Evolutionary conservation across 1,139 yeast species (phyloP).

Genomic region (Hyphopichia buzzinii): DNA sequence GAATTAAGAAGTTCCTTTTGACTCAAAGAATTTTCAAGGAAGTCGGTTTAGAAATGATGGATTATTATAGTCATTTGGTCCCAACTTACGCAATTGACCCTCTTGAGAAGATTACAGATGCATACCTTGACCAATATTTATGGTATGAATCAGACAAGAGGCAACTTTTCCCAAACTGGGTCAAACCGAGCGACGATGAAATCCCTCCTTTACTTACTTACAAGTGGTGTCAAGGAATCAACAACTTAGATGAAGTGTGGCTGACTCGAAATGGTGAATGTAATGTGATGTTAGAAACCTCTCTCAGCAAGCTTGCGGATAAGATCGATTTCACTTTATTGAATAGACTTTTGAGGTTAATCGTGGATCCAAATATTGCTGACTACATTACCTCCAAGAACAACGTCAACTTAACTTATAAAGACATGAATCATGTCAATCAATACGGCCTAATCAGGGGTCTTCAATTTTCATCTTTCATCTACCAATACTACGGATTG

Average conservation of each 20-base stretch:
- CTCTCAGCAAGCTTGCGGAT: constrained; percentile 69
- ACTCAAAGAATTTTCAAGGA: constrained; percentile 94
- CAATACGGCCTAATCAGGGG: constrained; percentile 88
- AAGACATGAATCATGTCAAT: constrained; percentile 94
- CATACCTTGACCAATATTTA: constrained; percentile 89
- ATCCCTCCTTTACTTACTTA: constrained; percentile 89
- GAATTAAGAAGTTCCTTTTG: constrained; percentile 76
- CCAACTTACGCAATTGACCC: constrained; percentile 92
- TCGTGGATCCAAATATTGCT: constrained; percentile 89
- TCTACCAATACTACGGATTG: constrained; percentile 86
- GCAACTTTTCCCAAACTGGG: constrained; percentile 90
- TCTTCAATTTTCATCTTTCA: constrained; percentile 84
- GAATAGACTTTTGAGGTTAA: constrained; percentile 73
- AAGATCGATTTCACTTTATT: constrained; percentile 85
- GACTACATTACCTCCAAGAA: constrained; percentile 93
- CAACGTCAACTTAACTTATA: constrained; percentile 76
- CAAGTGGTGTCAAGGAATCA: constrained; percentile 95
- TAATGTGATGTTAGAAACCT: constrained; percentile 80
- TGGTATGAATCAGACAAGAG: constrained; percentile 96
- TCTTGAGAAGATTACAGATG: constrained; percentile 92
- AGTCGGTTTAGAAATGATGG: constrained; percentile 87
- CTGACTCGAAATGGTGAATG: constrained; percentile 69
- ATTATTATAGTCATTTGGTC: constrained; percentile 75
- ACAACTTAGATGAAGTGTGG: constrained; percentile 80
- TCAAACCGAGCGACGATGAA: constrained; percentile 92